Conservation (phyloP, 495 filamentous ascomycete species). For the Penicillium paxilli region DNA sequence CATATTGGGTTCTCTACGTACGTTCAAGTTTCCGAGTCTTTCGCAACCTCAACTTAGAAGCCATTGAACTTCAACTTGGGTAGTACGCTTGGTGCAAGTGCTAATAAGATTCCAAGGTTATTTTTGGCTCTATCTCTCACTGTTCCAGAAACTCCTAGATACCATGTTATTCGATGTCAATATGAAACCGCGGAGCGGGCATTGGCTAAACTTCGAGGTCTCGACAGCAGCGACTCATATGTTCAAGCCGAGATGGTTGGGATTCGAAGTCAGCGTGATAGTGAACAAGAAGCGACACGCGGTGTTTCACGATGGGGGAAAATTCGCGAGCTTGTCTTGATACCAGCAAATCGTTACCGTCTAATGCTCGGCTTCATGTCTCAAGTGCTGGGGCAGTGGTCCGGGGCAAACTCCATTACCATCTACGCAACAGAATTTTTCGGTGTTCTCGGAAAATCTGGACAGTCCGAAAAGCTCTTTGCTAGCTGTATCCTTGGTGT, state of each 20-base stretch:
- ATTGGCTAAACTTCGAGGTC: not conserved
- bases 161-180: too few relatives aligned
- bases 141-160: too few relatives aligned
- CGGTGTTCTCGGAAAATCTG: slow-evolving; percentile 52
- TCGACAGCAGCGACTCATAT: not conserved
- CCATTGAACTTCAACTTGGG: too few relatives aligned
- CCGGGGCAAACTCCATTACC: slow-evolving; percentile 57
- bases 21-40: too few relatives aligned
- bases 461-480: slow-evolving; percentile 54
- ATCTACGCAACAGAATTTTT: slow-evolving; percentile 33
- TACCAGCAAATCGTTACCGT: slow-evolving; percentile 34
- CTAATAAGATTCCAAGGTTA: too few relatives aligned
- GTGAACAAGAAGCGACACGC: not conserved
- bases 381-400: slow-evolving; percentile 59
- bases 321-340: not conserved
- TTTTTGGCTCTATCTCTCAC: too few relatives aligned
- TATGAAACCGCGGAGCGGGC: too few relatives aligned
- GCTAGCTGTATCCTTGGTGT: slow-evolving; percentile 61
- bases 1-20: too few relatives aligned
- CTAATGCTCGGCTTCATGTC: slow-evolving; percentile 49
- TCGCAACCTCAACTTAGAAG: too few relatives aligned
- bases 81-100: too few relatives aligned
- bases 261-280: not conserved
- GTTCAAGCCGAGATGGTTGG: not conserved
- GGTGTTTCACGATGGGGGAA: not conserved